phyloP scores from a whole-genome alignment of 805 yeast species.

The Suhomyces pyralidae region DNA sequence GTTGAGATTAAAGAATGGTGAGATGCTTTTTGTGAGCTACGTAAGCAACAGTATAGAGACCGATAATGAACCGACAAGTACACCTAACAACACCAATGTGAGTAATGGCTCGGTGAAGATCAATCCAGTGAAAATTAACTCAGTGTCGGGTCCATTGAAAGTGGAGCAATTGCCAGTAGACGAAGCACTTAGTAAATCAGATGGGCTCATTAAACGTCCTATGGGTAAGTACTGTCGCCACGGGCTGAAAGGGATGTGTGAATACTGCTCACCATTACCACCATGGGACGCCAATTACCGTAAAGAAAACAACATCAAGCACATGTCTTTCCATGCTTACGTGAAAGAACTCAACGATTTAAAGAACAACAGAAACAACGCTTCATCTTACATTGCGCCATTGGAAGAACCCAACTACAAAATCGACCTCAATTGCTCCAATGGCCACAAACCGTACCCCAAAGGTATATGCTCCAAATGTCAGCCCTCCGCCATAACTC shows the following conservation, averaged over 20 bases:
- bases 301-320: constrained; percentile 75
- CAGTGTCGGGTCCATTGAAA: neutral
- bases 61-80: constrained; percentile 14
- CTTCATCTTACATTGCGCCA: constrained; percentile 74
- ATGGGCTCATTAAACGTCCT: constrained; percentile 70
- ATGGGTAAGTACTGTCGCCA: constrained; percentile 73
- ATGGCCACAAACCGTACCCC: constrained; percentile 94
- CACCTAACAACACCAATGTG: constrained; percentile 7
- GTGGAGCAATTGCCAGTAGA: constrained; percentile 45
- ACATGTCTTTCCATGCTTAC: constrained; percentile 81
- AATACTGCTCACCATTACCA: constrained; percentile 91
- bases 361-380: constrained; percentile 56
- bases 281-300: constrained; percentile 88
- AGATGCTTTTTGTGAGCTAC: constrained; percentile 48
- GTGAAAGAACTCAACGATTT: constrained; percentile 66
- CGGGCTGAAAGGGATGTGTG: constrained; percentile 95
- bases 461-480: constrained; percentile 92
- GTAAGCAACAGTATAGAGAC: constrained; percentile 11
- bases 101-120: neutral
- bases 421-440: constrained; percentile 61
- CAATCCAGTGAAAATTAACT: neutral
- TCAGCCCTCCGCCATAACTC: constrained; percentile 92
- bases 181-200: constrained; percentile 55
- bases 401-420: constrained; percentile 66
- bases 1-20: constrained; percentile 59